phyloP scores from a whole-genome alignment of 1,139 yeast genomes.

The Diutina pseudorugosa region DNA sequence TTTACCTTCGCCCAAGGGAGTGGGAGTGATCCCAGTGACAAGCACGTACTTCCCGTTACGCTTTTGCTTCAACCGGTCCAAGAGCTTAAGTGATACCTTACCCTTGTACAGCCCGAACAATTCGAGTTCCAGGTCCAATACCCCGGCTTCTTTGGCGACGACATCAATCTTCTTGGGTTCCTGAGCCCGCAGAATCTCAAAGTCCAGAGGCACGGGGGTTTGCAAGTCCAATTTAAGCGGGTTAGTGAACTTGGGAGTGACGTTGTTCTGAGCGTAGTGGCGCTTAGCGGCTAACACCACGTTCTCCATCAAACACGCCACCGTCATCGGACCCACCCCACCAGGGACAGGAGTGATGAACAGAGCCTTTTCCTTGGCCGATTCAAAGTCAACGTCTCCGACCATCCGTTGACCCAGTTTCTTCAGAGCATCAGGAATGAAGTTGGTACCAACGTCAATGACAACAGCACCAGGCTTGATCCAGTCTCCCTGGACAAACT shows the following conservation, averaged over 20 bases:
- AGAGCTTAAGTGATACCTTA: conserved; percentile 42
- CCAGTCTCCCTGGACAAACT: conserved; percentile 82
- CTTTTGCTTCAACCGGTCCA: conserved; percentile 21
- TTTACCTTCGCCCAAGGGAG: conserved; percentile 97
- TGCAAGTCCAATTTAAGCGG: conserved; percentile 56
- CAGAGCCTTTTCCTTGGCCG: conserved; percentile 42
- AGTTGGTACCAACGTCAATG: conserved; percentile 95
- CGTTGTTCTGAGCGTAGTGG: conserved; percentile 24
- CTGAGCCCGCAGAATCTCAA: conserved; percentile 84
- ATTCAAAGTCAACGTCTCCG: conserved; percentile 83
- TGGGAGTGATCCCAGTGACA: conserved; percentile 96
- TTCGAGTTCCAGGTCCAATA: conserved; percentile 73
- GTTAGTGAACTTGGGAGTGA: conserved; percentile 28
- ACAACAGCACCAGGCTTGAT: conserved; percentile 75
- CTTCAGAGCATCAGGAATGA: conserved; percentile 56
- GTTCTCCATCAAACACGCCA: conserved; percentile 85
- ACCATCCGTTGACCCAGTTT: conserved; percentile 81
- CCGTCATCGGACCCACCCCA: conserved; percentile 99
- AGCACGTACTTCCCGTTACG: conserved; percentile 68
- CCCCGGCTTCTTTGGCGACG: conserved; percentile 79
- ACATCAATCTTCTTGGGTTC: conserved; percentile 73
- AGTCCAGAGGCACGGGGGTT: conserved; percentile 88
- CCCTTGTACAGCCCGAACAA: conserved; percentile 90
- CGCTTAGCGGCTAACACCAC: conserved; percentile 69
- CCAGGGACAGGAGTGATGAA: conserved; percentile 96